Base-by-base conservation (phyloP, 805 yeast genomes). In the Wickerhamomyces bovis region DNA sequence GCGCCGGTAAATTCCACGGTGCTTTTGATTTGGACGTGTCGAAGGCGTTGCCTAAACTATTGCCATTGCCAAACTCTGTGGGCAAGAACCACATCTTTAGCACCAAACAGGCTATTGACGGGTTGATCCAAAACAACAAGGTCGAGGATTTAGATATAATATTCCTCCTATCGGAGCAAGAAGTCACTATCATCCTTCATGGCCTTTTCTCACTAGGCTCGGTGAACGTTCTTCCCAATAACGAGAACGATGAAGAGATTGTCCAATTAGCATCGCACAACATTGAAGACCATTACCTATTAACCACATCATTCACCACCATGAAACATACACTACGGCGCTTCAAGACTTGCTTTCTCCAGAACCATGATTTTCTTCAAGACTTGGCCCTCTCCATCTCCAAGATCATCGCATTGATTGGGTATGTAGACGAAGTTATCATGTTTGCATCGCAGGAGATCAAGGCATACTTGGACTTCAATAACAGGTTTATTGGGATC, bases 381-480 rank as follows among this genome's bases (percentile, higher is more conserved):
- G 52, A 51, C 3, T 40, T 57, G 7, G 49, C 58, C 6, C 40
- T 47, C 3, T 21, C 46, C 0, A 45, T 54, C 12, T 53, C 64
- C 2, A 58, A 56, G 40, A 47, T 53, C 19, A 54, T 53, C 22
- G 61, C 60, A 0, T 15, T 58, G n/a, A 44, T 70, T 23, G 61
- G 61, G 0, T 66, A 68, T 44, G 47, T 71, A 7, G 61, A 66
- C 33, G 71, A 67, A 23, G 54, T 67, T 12, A 47, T 69, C 7
- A 57, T 53, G 0, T 57, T 53, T 19, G 44, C 69, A 5, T 53
- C 57, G 1, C 52, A 55, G 4, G 70, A 69, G 9, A 58, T 63
- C 22, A 69, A 61, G 47, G 62, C 68, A 1, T 72, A 67, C 41
- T 49, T 65, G 1, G 77, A 71, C 25, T 70, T 69, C 48, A 64